These are phyloP conservation scores for Zopfochytrium polystomum DNA, from an alignment of 371 early-diverging fungal species.

Conservation along the genomic window DNA sequence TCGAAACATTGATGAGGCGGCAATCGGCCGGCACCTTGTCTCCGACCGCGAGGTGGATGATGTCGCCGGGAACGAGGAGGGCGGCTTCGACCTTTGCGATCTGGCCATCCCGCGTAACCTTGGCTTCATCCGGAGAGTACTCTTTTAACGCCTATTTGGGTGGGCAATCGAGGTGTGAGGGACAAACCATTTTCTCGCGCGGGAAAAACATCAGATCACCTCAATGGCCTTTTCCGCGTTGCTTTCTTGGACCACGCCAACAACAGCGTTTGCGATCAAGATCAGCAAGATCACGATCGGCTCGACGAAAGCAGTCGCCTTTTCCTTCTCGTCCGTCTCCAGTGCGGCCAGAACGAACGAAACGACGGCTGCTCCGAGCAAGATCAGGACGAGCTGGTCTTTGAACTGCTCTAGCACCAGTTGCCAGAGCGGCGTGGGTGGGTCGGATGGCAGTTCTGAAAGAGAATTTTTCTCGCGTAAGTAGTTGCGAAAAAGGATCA, in stretches of 20 bases:
- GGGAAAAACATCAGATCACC: too few relatives aligned
- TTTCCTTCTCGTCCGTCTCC: conserved; percentile 64
- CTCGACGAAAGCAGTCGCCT: conserved; percentile 89
- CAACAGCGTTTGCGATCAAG: conserved; percentile 94
- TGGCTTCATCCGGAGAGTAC: conserved; percentile 93
- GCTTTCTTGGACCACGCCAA: conserved; percentile 93
- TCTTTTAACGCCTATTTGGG: conserved; percentile 89
- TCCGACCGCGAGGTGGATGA: conserved; percentile 84
- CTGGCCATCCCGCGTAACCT: conserved; percentile 77
- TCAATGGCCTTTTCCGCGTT: conserved; percentile 97
- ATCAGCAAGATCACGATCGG: conserved; percentile 94
- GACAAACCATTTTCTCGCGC: too few relatives aligned
- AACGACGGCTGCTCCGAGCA: conserved; percentile 84
- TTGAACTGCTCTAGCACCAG: conserved; percentile 94
- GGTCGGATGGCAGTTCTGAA: conserved; percentile 64
- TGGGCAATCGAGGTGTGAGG: too few relatives aligned
- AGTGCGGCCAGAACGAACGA: conserved; percentile 90
- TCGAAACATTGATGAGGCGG: conserved; percentile 72
- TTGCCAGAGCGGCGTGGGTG: conserved; percentile 83
- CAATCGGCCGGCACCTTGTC: conserved; percentile 96
- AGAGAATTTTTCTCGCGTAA: background rate
- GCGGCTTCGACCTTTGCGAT: conserved; percentile 65
- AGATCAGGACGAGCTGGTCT: conserved; percentile 94
- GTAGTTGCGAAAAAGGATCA: background rate
- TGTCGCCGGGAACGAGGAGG: too few relatives aligned